Percentiles rank a stretch among this genome's conserved stretches.
Evolutionary conservation across 163 green algal species (phyloP).

Genomic region (Chlamydomonas reinhardtii): DNA sequence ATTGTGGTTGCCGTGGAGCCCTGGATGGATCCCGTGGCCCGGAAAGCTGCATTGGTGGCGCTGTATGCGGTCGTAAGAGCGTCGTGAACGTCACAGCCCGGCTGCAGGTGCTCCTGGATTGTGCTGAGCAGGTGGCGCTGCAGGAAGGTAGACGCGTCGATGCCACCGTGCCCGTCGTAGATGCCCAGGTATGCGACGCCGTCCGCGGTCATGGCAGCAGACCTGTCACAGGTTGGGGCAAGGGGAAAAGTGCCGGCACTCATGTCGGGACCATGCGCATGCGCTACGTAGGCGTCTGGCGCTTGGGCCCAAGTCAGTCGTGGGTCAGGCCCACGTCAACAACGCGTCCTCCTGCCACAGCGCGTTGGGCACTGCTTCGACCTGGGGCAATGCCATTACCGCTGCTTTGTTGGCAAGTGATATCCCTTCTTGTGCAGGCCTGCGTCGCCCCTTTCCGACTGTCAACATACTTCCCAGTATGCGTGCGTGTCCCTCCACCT

Average conservation of each 20-base stretch:
- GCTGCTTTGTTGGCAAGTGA: too few relatives aligned
- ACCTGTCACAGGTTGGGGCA: neutral
- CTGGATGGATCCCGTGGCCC: slow-evolving; percentile 45
- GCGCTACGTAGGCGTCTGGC: too few relatives aligned
- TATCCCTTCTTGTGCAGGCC: too few relatives aligned
- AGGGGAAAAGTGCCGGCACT: too few relatives aligned
- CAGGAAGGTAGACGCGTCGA: slow-evolving; percentile 27
- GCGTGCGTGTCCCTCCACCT: neutral
- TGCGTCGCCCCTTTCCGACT: too few relatives aligned
- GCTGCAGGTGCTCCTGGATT: slow-evolving; percentile 34
- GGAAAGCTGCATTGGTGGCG: slow-evolving; percentile 22
- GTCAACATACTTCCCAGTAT: neutral
- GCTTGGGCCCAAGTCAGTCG: too few relatives aligned
- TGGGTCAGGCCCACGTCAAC: too few relatives aligned
- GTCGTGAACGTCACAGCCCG: slow-evolving; percentile 30
- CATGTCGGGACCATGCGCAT: too few relatives aligned
- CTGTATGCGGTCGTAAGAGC: slow-evolving; percentile 26
- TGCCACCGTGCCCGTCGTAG: slow-evolving; percentile 41
- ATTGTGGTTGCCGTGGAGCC: slow-evolving; percentile 42
- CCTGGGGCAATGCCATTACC: too few relatives aligned
- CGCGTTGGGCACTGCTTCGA: too few relatives aligned
- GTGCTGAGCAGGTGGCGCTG: slow-evolving; percentile 32
- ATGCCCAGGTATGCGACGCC: slow-evolving; percentile 39
- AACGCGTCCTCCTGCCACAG: neutral
- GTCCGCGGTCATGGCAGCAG: slow-evolving; percentile 25